These are phyloP conservation scores for Raphanus sativus DNA, from an alignment of 345 rosid genomes.

Conservation along the genomic window DNA sequence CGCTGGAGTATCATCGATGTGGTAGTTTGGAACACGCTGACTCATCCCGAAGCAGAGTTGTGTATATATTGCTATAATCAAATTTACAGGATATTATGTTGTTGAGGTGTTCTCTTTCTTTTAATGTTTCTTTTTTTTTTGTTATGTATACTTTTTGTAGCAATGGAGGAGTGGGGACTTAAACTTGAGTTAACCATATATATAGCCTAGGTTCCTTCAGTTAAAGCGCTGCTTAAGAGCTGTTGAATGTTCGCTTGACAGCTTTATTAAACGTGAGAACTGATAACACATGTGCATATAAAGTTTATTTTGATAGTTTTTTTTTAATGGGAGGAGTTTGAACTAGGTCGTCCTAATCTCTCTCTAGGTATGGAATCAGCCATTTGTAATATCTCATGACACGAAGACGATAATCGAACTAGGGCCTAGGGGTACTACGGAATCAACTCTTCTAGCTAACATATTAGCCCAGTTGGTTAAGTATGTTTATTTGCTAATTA, in stretches of 20 bases:
- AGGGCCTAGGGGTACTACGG: background rate
- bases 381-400: background rate
- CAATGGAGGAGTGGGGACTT: constrained; percentile 31
- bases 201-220: constrained; percentile 24
- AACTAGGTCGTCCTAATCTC: background rate
- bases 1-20: constrained; percentile 49
- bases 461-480: background rate
- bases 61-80: background rate
- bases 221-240: constrained; percentile 12
- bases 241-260: constrained; percentile 7
- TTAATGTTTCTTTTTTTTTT: background rate
- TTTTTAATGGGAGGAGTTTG: background rate
- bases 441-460: background rate
- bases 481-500: background rate
- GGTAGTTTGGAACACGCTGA: constrained; percentile 88
- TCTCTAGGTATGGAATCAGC: background rate
- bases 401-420: too few species aligned
- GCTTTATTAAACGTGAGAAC: background rate
- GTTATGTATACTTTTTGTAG: constrained; percentile 28
- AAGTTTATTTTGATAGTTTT: background rate
- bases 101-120: constrained; percentile 4
- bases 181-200: constrained; percentile 24
- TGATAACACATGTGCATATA: background rate
- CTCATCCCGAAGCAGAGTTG: constrained; percentile 46
- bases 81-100: background rate